These are phyloP conservation scores for Botryotinia narcissicola DNA, from an alignment of 2,329 filamentous ascomycete genomes.

Conservation along the genomic window DNA sequence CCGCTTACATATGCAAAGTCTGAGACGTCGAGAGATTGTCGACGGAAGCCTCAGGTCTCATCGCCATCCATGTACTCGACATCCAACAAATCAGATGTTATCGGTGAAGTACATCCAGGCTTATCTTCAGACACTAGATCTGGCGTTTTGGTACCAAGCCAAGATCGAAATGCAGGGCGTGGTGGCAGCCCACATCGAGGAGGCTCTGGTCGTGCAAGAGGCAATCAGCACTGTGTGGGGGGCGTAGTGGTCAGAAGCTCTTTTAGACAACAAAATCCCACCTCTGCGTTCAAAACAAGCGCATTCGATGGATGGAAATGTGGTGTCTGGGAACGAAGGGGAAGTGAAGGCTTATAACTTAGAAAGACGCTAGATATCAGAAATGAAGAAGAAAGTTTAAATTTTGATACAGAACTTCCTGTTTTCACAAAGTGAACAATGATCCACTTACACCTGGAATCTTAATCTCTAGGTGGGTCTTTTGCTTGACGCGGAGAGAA, in stretches of 20 bases:
- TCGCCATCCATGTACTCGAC: not conserved
- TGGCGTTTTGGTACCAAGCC: not conserved
- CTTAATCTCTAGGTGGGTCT: not conserved
- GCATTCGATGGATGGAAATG: not conserved
- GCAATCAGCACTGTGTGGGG: not conserved
- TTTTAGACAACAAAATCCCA: not conserved
- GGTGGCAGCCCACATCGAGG: not conserved
- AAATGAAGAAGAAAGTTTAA: too few relatives aligned
- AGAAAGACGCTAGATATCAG: not conserved
- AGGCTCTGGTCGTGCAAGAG: not conserved
- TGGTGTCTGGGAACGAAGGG: not conserved
- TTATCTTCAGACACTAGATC: constrained; percentile 5
- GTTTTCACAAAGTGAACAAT: not conserved
- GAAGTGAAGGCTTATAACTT: not conserved
- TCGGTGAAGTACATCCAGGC: constrained; percentile 4
- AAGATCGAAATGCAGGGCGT: not conserved
- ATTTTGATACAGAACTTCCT: rapidly evolving
- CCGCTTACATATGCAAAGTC: not conserved
- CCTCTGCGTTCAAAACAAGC: not conserved
- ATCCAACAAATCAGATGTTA: not conserved
- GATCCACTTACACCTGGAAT: not conserved
- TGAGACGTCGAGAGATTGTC: not conserved
- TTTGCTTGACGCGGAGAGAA: not conserved
- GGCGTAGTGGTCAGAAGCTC: not conserved
- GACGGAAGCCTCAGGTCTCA: not conserved